These are phyloP conservation scores for Picea abies DNA, from an alignment of 83 land plant species.

Conservation along the genomic window DNA sequence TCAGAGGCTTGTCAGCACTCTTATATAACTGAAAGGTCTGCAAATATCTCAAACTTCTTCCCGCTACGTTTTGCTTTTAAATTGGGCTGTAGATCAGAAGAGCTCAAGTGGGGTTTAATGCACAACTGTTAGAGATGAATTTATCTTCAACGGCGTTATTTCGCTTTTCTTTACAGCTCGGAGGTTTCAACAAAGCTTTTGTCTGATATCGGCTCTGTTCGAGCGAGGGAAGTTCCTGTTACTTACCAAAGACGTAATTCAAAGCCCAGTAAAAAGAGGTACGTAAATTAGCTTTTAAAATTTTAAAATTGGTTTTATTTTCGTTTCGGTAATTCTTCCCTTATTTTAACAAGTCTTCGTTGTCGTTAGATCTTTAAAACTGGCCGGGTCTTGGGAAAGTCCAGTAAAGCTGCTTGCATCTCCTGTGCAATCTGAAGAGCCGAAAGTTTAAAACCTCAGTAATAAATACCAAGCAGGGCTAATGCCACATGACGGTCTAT, in stretches of 20 bases:
- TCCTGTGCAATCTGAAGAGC: too few relatives aligned
- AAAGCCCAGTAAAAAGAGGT: not conserved
- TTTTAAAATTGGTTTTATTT: not conserved
- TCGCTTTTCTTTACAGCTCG: not conserved
- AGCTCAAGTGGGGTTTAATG: too few relatives aligned
- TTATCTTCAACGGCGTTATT: not conserved
- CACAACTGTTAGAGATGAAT: not conserved
- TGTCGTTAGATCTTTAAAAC: too few relatives aligned
- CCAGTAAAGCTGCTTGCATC: too few relatives aligned
- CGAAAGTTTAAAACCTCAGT: too few relatives aligned
- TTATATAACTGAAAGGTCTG: not conserved
- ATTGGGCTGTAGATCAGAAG: not conserved
- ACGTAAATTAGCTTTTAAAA: not conserved
- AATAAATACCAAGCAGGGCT: too few relatives aligned
- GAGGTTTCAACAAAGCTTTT: not conserved
- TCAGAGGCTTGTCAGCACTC: not conserved
- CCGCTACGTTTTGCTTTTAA: not conserved
- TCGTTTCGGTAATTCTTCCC: too few relatives aligned
- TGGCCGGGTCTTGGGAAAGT: too few relatives aligned
- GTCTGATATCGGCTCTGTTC: not conserved
- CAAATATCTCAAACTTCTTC: not conserved
- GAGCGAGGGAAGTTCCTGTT: not conserved
- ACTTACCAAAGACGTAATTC: conserved; percentile 4
- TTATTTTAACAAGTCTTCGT: too few relatives aligned
- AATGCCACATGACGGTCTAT: too few relatives aligned